Evolutionary conservation across 257 asterid genomes (phyloP), one percentile per base, ranked within the genome.

Genomic region (Plantago major): DNA sequence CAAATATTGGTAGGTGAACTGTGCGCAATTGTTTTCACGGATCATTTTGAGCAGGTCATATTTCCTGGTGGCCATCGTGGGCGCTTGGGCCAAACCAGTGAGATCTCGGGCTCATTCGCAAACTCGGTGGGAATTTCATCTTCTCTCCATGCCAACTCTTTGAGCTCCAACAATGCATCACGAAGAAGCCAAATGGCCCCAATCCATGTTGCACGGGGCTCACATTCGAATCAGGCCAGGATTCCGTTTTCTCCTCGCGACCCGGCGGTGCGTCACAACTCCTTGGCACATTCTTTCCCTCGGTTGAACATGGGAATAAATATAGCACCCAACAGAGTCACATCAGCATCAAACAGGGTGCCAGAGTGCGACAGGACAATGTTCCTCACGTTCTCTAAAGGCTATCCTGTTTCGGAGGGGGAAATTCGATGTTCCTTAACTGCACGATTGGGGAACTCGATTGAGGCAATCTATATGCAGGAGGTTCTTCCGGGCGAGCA

Each of bases 381-480:
- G 92, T 81, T 90, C 10, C 76, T 84, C 14, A 87, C 96, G 4
- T 90, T 90, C 58, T 84, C 93, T 5, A 75, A 74, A 62, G 97
- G 97, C 8, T 81, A 81, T 42, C 88, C 87, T 0, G 80, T 87
- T 48, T 8, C 67, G 0, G 92, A 87, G 53, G 42, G 2, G 7
- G 95, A 87, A 56, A 77, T 84, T 7, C 66, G 72, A 63, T 53
- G 60, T 38, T 84, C 74, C 71, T 81, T 90, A 68, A 9, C 44
- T 2, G 67, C 49, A 43, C 49, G 62, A 0, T 74, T 74, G 5
- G 95, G 90, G 28, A 64, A 83, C 5, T 83, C 85, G 71, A 64
- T 87, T 2, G 97, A 84, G 62, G 62, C 77, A 9, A 58, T 79
- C 62, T 64, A 71, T 68, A 78, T 84, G 87, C 95, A 84, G 14